These are phyloP conservation scores for Collybia sordida DNA, from an alignment of 768 basidiomycete species.

Conservation along the genomic window DNA sequence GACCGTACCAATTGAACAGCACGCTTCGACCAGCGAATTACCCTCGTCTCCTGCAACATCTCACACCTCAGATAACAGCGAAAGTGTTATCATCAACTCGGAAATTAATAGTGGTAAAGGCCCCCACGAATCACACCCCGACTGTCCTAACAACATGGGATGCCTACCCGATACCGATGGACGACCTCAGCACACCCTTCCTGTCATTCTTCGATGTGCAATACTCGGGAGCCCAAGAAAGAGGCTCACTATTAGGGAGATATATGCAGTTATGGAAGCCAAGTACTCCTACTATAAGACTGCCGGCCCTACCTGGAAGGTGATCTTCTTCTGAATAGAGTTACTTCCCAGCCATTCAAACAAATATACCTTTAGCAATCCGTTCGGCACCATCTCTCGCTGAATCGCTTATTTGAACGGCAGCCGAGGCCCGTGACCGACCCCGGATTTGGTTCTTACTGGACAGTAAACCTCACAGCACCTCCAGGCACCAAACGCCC, in stretches of 20 bases:
- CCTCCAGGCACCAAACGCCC: constrained; percentile 86
- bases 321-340: constrained; percentile 24
- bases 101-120: constrained; percentile 14
- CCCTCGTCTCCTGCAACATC: constrained; percentile 28
- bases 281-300: constrained; percentile 83
- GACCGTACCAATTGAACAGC: constrained; percentile 16
- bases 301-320: constrained; percentile 86
- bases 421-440: constrained; percentile 82
- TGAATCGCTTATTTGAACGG: constrained; percentile 81
- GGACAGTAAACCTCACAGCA: constrained; percentile 86
- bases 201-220: constrained; percentile 81
- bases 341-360: constrained; percentile 8
- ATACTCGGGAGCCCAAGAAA: constrained; percentile 76
- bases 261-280: constrained; percentile 83
- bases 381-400: constrained; percentile 79
- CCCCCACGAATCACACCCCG: constrained; percentile 61
- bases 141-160: constrained; percentile 75
- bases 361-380: constrained; percentile 61
- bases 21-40: constrained; percentile 26
- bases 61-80: constrained; percentile 30
- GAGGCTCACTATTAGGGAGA: constrained; percentile 80
- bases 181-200: constrained; percentile 80
- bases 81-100: constrained; percentile 26
- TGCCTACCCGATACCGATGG: constrained; percentile 80
- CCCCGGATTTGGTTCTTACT: constrained; percentile 86